Conservation (phyloP, 148 eudicot genomes). For the Simmondsia chinensis region DNA sequence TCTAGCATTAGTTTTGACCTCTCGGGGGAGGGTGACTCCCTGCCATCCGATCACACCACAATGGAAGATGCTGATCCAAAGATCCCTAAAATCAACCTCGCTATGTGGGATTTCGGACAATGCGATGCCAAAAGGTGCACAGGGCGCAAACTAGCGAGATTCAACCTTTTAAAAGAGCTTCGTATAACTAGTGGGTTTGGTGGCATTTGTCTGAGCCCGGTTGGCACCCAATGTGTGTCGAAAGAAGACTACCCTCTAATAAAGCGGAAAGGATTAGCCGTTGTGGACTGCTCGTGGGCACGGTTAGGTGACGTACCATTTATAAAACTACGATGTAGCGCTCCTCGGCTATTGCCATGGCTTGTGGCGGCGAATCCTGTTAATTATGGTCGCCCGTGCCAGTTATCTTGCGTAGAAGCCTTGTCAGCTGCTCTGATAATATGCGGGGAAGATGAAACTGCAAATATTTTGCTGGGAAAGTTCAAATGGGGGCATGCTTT, state of each 20-base stretch:
- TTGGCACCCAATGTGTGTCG: slow-evolving; percentile 77
- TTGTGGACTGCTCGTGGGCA: slow-evolving; percentile 97
- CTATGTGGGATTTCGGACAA: slow-evolving; percentile 99
- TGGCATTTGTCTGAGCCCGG: slow-evolving; percentile 82
- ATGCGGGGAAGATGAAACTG: slow-evolving; percentile 93
- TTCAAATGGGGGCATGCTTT: slow-evolving; percentile 99
- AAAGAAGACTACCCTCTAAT: slow-evolving; percentile 66
- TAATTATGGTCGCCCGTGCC: slow-evolving; percentile 89
- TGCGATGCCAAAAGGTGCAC: slow-evolving; percentile 95
- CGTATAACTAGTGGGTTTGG: slow-evolving; percentile 80
- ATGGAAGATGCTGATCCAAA: slow-evolving; percentile 34
- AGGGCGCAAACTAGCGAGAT: slow-evolving; percentile 87
- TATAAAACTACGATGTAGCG: slow-evolving; percentile 69
- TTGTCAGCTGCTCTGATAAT: slow-evolving; percentile 84
- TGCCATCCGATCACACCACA: slow-evolving; percentile 34
- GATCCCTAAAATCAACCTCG: slow-evolving; percentile 64
- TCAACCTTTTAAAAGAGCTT: slow-evolving; percentile 70
- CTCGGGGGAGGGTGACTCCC: slow-evolving; percentile 48
- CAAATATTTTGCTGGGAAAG: slow-evolving; percentile 61
- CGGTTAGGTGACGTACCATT: slow-evolving; percentile 87
- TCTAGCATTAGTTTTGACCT: slow-evolving; percentile 35
- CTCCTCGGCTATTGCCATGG: slow-evolving; percentile 95
- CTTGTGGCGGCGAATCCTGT: slow-evolving; percentile 95
- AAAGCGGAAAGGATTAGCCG: slow-evolving; percentile 73
- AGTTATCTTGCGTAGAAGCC: slow-evolving; percentile 96